phyloP scores from a whole-genome alignment of 2,329 filamentous ascomycete species.

The Bipolaris victoriae region DNA sequence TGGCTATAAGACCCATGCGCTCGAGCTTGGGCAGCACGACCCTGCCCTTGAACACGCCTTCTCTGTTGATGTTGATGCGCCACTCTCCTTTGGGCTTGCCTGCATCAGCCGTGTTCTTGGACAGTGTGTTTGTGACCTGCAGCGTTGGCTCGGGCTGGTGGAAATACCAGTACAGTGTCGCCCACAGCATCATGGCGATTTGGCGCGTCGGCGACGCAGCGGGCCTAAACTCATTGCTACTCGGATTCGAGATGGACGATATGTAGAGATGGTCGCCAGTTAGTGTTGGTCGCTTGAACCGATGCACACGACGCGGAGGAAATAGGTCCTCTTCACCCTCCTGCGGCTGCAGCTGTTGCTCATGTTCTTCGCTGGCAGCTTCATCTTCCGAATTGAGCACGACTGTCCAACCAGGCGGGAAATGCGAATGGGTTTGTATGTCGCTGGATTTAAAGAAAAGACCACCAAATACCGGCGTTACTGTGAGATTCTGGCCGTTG shows the following conservation, averaged over 20 bases:
- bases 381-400: slow-evolving; percentile 74
- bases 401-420: slow-evolving; percentile 88
- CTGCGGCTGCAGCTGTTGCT: slow-evolving; percentile 38
- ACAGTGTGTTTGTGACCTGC: slow-evolving; percentile 67
- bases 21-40: slow-evolving; percentile 90
- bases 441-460: slow-evolving; percentile 87
- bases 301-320: slow-evolving; percentile 58
- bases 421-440: slow-evolving; percentile 68
- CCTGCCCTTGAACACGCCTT: slow-evolving; percentile 84
- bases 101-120: slow-evolving; percentile 65
- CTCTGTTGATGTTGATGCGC: slow-evolving; percentile 81
- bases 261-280: slow-evolving; percentile 85
- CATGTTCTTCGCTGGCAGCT: slow-evolving; percentile 24
- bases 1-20: slow-evolving; percentile 85
- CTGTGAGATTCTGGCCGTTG: slow-evolving; percentile 83
- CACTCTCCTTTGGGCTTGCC: slow-evolving; percentile 85
- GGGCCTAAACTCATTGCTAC: slow-evolving; percentile 78
- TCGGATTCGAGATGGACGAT: slow-evolving; percentile 86
- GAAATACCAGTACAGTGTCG: slow-evolving; percentile 96
- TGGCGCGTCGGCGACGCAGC: slow-evolving; percentile 82
- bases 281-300: slow-evolving; percentile 77
- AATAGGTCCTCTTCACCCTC: slow-evolving; percentile 41
- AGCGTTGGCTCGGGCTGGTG: slow-evolving; percentile 78
- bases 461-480: slow-evolving; percentile 88
- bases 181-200: slow-evolving; percentile 96